Base-by-base conservation (phyloP, 371 early-diverging fungal genomes). In the Capniomyces stellatus region DNA sequence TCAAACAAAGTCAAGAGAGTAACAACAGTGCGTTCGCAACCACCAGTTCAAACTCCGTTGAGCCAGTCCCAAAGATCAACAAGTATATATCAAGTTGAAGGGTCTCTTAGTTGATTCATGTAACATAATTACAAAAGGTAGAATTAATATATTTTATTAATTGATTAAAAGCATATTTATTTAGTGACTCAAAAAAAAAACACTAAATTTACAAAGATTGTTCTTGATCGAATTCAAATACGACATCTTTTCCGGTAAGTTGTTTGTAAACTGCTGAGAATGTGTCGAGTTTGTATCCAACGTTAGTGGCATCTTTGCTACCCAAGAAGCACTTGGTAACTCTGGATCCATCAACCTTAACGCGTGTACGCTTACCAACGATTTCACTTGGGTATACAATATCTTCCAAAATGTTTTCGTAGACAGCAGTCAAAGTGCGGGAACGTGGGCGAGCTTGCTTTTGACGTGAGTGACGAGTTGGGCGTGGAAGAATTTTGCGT, bases 301-400 rank as follows among this genome's bases (percentile, higher is more conserved):
- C 76, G 58, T 86, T 80, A 68, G 90, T 92, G 60, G 85, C 79
- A 69, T 95, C 95, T 83, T 95, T 94, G 68, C 77, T 79, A 75
- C 93, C 95, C 58, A 95, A 80, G 82, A 86, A 88, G 74, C 89
- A 87, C 80, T 91, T 93, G 80, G 87, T 85, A 66, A 83, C 73
- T 76, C 85, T 86, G 74, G 75, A 75, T 57, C 95, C 95, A 71
- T 96, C 97, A 52, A 85, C 83, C 75, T 85, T 83, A 73, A 91
- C 85, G 74, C 87, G 89, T 63, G 88, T 89, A 64, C 94, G 78
- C 89, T 93, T 89, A 62, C 94, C 93, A 60, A 90, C 87, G 66
- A 94, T 94, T 74, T 96, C 94, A 67, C 92, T 90, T 62, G 95
- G 95, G 87, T 75, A 92, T 59, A 92, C 93, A 53, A 96, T 77